Percentiles rank a stretch among this genome's conserved stretches.
phyloP scores from a whole-genome alignment of 306 rosid genomes.

The Castanea mollissima region DNA sequence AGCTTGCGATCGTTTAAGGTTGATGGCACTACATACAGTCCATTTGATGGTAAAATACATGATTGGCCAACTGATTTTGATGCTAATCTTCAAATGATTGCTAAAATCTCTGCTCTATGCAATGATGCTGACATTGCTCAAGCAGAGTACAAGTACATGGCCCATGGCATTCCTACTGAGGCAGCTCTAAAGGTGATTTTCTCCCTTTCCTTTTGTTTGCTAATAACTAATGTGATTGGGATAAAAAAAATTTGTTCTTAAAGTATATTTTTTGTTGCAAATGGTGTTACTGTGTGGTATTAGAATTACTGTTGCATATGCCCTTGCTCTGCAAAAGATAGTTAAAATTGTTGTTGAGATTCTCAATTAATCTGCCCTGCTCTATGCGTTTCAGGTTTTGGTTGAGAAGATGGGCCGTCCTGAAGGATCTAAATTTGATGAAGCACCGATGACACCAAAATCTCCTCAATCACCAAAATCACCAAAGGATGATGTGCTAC shows the following conservation, averaged over 20 bases:
- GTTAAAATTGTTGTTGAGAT: neutral
- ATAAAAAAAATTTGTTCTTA: no score
- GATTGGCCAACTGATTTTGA: slow-evolving; percentile 65
- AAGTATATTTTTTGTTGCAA: neutral
- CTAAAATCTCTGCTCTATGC: slow-evolving; percentile 67
- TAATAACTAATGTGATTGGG: neutral
- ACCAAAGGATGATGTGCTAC: slow-evolving; percentile 29
- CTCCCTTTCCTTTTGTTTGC: neutral
- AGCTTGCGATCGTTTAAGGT: slow-evolving; percentile 53
- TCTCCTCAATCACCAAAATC: no score
- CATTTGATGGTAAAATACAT: slow-evolving; percentile 60
- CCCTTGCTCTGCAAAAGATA: neutral
- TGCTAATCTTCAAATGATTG: slow-evolving; percentile 67
- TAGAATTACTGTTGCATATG: neutral
- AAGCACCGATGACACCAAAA: slow-evolving; percentile 12
- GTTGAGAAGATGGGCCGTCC: slow-evolving; percentile 95
- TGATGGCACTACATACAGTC: slow-evolving; percentile 75
- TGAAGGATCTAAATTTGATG: slow-evolving; percentile 33
- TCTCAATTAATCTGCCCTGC: neutral
- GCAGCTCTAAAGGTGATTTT: slow-evolving; percentile 62
- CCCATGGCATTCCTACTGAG: slow-evolving; percentile 79
- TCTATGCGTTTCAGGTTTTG: slow-evolving; percentile 51
- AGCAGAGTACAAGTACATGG: slow-evolving; percentile 51
- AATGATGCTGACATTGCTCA: slow-evolving; percentile 63
- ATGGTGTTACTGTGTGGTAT: neutral